Conservation (phyloP, 495 filamentous ascomycete species). For the Chaetomium tenue region DNA sequence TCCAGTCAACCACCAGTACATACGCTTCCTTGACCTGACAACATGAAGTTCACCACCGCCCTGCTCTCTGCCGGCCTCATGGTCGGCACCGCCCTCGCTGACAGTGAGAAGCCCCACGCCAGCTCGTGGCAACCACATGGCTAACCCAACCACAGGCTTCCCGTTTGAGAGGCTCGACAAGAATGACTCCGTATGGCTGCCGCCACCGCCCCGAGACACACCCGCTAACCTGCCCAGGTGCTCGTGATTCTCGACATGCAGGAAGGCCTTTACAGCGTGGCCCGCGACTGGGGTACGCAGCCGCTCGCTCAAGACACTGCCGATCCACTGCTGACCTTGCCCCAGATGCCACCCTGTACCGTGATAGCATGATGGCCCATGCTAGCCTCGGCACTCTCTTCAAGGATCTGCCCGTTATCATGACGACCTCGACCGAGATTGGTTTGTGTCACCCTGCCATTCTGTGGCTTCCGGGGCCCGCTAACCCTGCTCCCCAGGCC, state of each 20-base stretch:
- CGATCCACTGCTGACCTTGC: not conserved
- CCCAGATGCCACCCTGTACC: constrained; percentile 55
- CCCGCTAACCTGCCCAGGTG: constrained; percentile 35
- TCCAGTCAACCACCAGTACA: not conserved
- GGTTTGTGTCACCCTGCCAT: constrained; percentile 27
- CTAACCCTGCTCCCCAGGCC: constrained; percentile 39
- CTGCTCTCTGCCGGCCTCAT: constrained; percentile 25
- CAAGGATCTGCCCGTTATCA: constrained; percentile 59
- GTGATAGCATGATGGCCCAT: constrained; percentile 68
- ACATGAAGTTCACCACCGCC: constrained; percentile 21
- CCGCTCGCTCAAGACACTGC: not conserved
- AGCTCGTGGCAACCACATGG: not conserved
- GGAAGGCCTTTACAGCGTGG: constrained; percentile 63
- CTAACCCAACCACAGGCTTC: constrained; percentile 12
- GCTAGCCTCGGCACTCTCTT: constrained; percentile 65
- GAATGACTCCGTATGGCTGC: constrained; percentile 26
- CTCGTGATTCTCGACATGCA: constrained; percentile 73
- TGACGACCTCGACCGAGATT: constrained; percentile 65
- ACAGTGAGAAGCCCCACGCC: constrained; percentile 18
- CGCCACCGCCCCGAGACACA: not conserved
- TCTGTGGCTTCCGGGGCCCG: not conserved
- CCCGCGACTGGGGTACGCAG: constrained; percentile 55
- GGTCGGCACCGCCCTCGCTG: constrained; percentile 24
- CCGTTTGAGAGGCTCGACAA: constrained; percentile 31
- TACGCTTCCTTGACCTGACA: not conserved